These are phyloP conservation scores for Cucumis cinereus DNA, from an alignment of 306 rosid genomes.

Conservation along the genomic window DNA sequence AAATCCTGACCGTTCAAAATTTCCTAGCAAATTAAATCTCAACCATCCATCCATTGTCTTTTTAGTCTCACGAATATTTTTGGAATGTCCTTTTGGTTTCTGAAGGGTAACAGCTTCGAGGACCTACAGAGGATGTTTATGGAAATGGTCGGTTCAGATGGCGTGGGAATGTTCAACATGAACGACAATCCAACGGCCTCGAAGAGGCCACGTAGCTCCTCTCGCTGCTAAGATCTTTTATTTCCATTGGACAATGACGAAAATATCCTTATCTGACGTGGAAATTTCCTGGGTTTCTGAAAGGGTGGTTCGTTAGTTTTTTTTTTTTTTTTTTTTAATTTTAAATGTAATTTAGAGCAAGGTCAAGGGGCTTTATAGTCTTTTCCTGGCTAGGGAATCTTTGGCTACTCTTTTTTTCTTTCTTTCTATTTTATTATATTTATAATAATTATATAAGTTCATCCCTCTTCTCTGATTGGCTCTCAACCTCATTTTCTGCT, in stretches of 20 bases:
- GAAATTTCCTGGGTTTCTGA: not conserved
- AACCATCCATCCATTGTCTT: not conserved
- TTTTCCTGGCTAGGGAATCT: not conserved
- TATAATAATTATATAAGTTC: not conserved
- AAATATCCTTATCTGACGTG: not conserved
- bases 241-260: not conserved
- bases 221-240: constrained; percentile 21
- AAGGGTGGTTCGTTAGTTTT: not conserved
- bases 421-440: not conserved
- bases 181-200: constrained; percentile 29
- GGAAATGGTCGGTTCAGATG: constrained; percentile 80
- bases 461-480: not conserved
- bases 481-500: not conserved
- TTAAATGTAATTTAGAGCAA: not conserved
- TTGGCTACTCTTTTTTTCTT: not conserved
- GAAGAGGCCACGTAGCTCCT: constrained; percentile 42
- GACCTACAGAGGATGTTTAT: constrained; percentile 76
- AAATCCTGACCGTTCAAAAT: not conserved
- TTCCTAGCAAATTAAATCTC: not conserved
- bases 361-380: not conserved
- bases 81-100: not conserved
- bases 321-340: not conserved
- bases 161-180: constrained; percentile 18
- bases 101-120: constrained; percentile 72
- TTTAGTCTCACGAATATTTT: not conserved